Base-by-base conservation (phyloP, 176 grass and related monocot genomes). In the Eleusine indica region DNA sequence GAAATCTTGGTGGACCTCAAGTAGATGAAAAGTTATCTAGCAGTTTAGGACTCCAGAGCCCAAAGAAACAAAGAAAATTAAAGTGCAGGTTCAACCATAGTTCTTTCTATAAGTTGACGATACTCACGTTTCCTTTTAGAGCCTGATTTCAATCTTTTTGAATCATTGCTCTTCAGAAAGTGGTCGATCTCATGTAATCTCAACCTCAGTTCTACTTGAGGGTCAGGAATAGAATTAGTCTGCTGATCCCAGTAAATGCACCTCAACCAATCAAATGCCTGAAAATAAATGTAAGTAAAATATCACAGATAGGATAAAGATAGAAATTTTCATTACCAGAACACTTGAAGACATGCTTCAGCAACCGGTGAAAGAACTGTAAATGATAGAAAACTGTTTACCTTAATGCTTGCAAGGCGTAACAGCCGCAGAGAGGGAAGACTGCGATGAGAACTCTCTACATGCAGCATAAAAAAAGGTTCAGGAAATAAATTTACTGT, bases 211-310 rank as follows among this genome's bases (percentile, higher is more conserved):
- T 96, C 93, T 47, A 51, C 49, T 85, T 76, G 86, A 87, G 79
- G 65, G 87, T 99, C 91, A 88, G 93, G 91, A 83, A 96, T 96
- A 60, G 72, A 82, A 70, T 81, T 81, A 68, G 86, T 87, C 63
- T 99, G 93, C 60, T 86, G 43, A 62, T 99, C 96, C 96, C 93
- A 96, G 73, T 99, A 99, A 81, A 88, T 94, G 58, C 77, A 71
- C 80, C 90, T 99, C 86, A 94, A 81, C 89, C 91, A 99, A 85
- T 96, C 91, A 87, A 99, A 81, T 75, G 96, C 96, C 96, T 95
- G 93, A 85, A 87, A 87, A n/a, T 62, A 83, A 86, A 65, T 69
- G 74, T 60, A 49, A 58, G 62, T 83, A 61, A 86, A 47, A 48
- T 43, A 73, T 72, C 6, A 35, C 32, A 28, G 41, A 6, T 68